Evolutionary conservation across 768 basidiomycete genomes (phyloP).

Genomic region (Kwoniella botswanensis): DNA sequence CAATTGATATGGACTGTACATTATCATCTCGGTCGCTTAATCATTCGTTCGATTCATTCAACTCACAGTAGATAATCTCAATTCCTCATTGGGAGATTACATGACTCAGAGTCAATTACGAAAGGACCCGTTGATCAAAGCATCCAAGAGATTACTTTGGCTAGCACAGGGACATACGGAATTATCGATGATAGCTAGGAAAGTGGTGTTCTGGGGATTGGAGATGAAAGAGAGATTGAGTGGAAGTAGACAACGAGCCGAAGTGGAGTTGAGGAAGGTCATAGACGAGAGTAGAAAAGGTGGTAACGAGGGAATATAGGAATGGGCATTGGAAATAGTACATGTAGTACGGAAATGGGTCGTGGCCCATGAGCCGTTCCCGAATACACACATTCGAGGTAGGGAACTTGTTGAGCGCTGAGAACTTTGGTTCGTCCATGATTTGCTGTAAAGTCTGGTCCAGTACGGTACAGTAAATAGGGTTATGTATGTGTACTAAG

Average conservation of each 20-base stretch:
- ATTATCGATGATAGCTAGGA: constrained; percentile 1
- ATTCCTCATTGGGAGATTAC: constrained; percentile 7
- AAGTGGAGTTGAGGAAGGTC: background rate
- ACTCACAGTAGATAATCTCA: background rate
- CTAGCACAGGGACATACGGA: constrained; percentile 28
- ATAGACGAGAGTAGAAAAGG: background rate
- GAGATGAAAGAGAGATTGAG: constrained; percentile 15
- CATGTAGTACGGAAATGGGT: no score
- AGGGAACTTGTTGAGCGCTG: no score
- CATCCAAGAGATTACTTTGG: constrained; percentile 27
- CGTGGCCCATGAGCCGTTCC: no score
- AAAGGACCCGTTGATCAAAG: constrained; percentile 26
- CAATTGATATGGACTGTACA: no score
- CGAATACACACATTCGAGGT: no score
- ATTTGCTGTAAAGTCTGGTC: no score
- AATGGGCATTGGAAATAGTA: background rate
- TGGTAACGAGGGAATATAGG: background rate
- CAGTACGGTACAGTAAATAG: no score
- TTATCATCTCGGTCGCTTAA: no score
- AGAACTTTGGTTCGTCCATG: no score
- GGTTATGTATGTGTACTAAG: no score
- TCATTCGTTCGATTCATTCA: no score
- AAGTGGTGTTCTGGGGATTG: constrained; percentile 19
- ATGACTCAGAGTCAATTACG: constrained; percentile 3
- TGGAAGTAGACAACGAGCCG: background rate